phyloP scores from a whole-genome alignment of 2,329 filamentous ascomycete genomes.

The Apiospora koreana region DNA sequence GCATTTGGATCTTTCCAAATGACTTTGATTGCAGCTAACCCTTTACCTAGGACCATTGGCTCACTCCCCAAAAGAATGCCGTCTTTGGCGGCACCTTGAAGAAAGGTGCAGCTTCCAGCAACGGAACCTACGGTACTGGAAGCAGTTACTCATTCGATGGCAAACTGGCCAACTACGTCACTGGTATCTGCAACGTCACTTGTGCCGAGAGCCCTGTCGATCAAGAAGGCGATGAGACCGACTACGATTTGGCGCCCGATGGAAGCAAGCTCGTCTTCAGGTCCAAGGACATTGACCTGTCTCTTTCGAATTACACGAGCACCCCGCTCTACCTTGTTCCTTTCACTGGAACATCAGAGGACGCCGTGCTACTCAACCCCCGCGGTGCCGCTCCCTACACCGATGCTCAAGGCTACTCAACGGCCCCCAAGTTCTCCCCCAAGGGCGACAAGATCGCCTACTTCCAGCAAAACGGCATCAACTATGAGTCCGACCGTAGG shows the following conservation, averaged over 20 bases:
- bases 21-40: slow-evolving; percentile 12
- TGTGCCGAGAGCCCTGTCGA: slow-evolving; percentile 48
- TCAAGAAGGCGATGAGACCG: slow-evolving; percentile 50
- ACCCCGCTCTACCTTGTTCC: slow-evolving; percentile 37
- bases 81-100: slow-evolving; percentile 60
- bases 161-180: slow-evolving; percentile 36
- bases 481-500: slow-evolving; percentile 53
- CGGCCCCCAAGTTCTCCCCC: slow-evolving; percentile 52
- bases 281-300: slow-evolving; percentile 55
- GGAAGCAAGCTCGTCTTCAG: slow-evolving; percentile 52
- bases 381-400: slow-evolving; percentile 31
- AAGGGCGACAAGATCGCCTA: slow-evolving; percentile 60
- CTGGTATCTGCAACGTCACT: slow-evolving; percentile 34
- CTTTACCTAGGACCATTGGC: slow-evolving; percentile 45
- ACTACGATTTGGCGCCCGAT: slow-evolving; percentile 58
- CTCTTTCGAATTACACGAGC: slow-evolving; percentile 55
- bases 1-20: slow-evolving; percentile 9
- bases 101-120: background rate
- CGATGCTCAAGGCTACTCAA: slow-evolving; percentile 35
- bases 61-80: slow-evolving; percentile 56
- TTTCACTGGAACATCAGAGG: slow-evolving; percentile 30
- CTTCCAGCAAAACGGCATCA: slow-evolving; percentile 59
- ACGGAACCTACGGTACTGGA: slow-evolving; percentile 10
- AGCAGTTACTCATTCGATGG: slow-evolving; percentile 31
- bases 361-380: slow-evolving; percentile 36